Evolutionary conservation across 441 rosid species (phyloP).

Genomic region (Adansonia rubrostipa): DNA sequence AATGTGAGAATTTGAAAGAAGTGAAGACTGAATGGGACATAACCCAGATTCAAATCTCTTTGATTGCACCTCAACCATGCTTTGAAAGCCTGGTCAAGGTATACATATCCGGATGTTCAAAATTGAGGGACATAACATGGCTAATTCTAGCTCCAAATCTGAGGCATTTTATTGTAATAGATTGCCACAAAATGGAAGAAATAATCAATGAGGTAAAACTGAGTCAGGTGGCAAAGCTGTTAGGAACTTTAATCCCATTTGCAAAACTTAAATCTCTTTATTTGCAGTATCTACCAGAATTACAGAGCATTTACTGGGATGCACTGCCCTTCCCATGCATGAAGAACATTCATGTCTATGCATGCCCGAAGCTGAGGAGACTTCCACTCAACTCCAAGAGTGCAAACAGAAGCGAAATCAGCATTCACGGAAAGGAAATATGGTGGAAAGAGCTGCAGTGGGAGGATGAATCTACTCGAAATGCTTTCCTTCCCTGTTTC

Average conservation of each 20-base stretch:
- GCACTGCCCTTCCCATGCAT: background rate
- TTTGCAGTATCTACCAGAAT: background rate
- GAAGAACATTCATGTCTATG: background rate
- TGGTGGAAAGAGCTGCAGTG: conserved; percentile 31
- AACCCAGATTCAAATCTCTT: background rate
- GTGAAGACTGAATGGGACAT: background rate
- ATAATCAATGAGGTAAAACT: background rate
- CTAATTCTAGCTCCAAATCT: conserved; percentile 20
- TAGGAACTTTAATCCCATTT: background rate
- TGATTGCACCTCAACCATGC: background rate
- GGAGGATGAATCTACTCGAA: background rate
- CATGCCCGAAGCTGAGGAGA: background rate
- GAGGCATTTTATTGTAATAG: background rate
- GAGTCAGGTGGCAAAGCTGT: background rate
- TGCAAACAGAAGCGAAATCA: conserved; percentile 16
- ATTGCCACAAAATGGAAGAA: background rate
- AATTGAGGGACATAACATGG: conserved; percentile 10
- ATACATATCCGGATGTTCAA: fast-evolving
- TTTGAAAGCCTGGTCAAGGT: background rate
- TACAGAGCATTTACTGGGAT: background rate
- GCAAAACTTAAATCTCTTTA: background rate
- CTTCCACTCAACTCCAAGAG: conserved; percentile 12
- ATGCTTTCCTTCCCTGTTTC: too few species aligned
- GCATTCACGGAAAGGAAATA: conserved; percentile 24
- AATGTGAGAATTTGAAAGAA: background rate